Evolutionary conservation across 805 yeast genomes (phyloP), one percentile per base, ranked within the genome.

Genomic region (Kurtzmaniella fragi): DNA sequence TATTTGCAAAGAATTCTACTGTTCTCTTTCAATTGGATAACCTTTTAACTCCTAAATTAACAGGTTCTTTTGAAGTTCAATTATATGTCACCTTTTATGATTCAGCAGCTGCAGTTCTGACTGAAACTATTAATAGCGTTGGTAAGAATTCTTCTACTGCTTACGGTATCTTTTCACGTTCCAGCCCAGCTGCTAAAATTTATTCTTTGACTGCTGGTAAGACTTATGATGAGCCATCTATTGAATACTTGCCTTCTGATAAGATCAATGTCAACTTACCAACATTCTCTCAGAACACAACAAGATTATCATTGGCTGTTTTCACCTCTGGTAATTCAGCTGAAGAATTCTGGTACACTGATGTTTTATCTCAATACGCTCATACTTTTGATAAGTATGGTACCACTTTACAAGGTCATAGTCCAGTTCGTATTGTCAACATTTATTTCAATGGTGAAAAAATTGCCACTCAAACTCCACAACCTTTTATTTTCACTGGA

Each of bases 291-390:
- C 52, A 58, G 17, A 80, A 82, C 51, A 79, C 87, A 4, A 78
- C 87, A 2, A 69, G 79, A 42, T 77, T 79, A 34, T 64, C 62
- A 41, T 54, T 86, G 26, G 71, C 82, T 9, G 55, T 87, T 4
- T 79, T 77, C 46, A 77, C 83, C 10, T 76, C 85, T 14, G 95
- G 93, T 2, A 85, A 82, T 50, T 82, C 81, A 2, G 78, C 73
- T 28, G 96, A 87, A 59, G 95, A 88, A 56, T 84, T 84, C 50
- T 87, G 95, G 95, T 88, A 81, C 57, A 59, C 79, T 2, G 82
- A 84, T 46, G 64, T 70, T 9, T 42, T 82, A 32, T 84, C 79
- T 47, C 53, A 64, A 34, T 70, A 59, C 45, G 59, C 56, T n/a
- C 54, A 64, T 31, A 49, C 50, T n/a, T 78, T 77, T 44, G 52